A percentile compares a stretch with the other conserved stretches of the same genome.
Evolutionary conservation across 164 flowering plant species (phyloP).

Genomic region (Tetracentron sinense): DNA sequence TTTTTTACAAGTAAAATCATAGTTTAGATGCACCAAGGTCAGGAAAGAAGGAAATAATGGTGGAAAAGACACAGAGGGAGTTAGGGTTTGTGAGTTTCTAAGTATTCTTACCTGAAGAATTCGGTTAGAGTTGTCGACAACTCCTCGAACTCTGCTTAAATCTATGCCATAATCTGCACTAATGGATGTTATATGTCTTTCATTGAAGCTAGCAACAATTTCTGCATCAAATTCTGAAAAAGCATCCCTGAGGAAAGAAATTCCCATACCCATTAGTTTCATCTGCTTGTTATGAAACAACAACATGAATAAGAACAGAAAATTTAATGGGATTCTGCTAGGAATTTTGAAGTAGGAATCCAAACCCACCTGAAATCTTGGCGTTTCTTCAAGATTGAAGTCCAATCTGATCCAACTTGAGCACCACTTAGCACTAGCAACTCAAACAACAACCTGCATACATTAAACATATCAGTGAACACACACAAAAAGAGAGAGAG

Average conservation of each 20-base stretch:
- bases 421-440: too few species aligned
- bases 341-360: too few species aligned
- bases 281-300: not conserved
- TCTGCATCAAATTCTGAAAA: slow-evolving; percentile 75
- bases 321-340: too few species aligned
- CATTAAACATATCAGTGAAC: too few species aligned
- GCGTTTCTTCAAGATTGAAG: too few species aligned
- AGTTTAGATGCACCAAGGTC: not conserved
- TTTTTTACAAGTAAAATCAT: too few species aligned
- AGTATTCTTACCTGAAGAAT: slow-evolving; percentile 75
- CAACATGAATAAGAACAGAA: too few species aligned
- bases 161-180: slow-evolving; percentile 55
- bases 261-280: not conserved
- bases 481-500: too few species aligned
- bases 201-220: slow-evolving; percentile 48
- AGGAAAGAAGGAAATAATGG: not conserved
- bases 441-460: too few species aligned
- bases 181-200: slow-evolving; percentile 53
- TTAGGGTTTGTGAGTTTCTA: not conserved
- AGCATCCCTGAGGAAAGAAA: slow-evolving; percentile 51
- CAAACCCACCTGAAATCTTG: too few species aligned
- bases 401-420: too few species aligned
- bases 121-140: slow-evolving; percentile 68
- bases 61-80: not conserved
- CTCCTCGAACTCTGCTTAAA: slow-evolving; percentile 60